phyloP scores from a whole-genome alignment of 2,329 filamentous ascomycete species.

The Fusarium pilosicola region DNA sequence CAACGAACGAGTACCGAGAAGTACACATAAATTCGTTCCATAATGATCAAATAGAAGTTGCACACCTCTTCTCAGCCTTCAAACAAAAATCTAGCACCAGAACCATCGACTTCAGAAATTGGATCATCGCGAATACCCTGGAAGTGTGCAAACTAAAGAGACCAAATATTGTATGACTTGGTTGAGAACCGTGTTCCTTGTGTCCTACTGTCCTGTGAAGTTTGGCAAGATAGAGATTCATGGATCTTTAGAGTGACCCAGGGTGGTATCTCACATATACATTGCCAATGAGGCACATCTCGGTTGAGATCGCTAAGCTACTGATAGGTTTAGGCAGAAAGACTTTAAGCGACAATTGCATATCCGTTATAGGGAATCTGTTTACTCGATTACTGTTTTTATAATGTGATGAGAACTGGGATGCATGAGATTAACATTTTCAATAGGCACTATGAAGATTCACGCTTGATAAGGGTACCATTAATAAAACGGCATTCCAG shows the following conservation, averaged over 20 bases:
- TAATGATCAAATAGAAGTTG: too few relatives aligned
- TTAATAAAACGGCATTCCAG: too few relatives aligned
- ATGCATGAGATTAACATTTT: background rate
- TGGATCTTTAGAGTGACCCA: background rate
- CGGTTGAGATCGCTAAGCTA: fast-evolving
- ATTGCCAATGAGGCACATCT: background rate
- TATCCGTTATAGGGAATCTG: background rate
- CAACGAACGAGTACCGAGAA: too few relatives aligned
- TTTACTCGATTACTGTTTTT: background rate
- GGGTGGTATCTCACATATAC: background rate
- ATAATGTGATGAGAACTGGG: background rate
- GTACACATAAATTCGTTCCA: background rate
- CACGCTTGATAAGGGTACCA: background rate
- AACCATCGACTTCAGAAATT: too few relatives aligned
- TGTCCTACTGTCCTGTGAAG: background rate
- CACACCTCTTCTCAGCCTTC: too few relatives aligned
- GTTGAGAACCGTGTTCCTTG: too few relatives aligned
- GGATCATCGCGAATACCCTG: too few relatives aligned
- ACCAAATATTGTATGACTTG: background rate
- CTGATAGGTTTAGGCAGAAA: fast-evolving
- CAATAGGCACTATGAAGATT: background rate
- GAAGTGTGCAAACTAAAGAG: too few relatives aligned
- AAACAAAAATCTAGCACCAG: too few relatives aligned
- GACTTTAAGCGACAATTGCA: background rate
- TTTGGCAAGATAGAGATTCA: background rate